Conservation (phyloP, 371 early-diverging fungal species). For the Dentiscutata heterogama region DNA sequence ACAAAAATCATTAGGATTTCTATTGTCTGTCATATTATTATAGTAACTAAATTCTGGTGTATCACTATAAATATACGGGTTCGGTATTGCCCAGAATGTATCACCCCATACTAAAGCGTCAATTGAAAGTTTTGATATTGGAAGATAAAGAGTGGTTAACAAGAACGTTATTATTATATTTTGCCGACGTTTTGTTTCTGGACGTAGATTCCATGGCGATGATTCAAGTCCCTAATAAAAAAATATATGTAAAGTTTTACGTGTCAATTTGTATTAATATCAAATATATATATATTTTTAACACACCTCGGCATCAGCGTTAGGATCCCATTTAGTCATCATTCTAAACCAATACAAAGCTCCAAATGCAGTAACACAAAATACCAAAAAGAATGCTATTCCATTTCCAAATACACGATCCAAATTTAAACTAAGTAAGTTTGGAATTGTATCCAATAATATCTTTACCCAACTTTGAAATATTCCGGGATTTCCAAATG, state of each 20-base stretch:
- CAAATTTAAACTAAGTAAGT: constrained; percentile 60
- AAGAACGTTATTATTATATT: constrained; percentile 56
- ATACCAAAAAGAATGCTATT: constrained; percentile 57
- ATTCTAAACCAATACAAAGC: constrained; percentile 58
- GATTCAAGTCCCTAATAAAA: constrained; percentile 33
- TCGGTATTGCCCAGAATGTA: constrained; percentile 65
- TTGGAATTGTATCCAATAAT: constrained; percentile 55
- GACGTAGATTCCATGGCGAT: constrained; percentile 35
- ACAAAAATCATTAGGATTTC: constrained; percentile 59
- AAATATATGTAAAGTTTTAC: background rate
- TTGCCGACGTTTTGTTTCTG: constrained; percentile 16
- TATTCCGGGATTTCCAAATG: constrained; percentile 47
- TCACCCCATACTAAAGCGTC: constrained; percentile 69
- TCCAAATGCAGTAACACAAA: constrained; percentile 51
- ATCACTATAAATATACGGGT: constrained; percentile 61
- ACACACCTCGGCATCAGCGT: constrained; percentile 51
- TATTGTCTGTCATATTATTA: constrained; percentile 50
- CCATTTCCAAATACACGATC: constrained; percentile 61
- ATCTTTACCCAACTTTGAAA: constrained; percentile 56
- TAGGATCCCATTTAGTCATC: constrained; percentile 53
- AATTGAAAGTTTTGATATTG: constrained; percentile 64
- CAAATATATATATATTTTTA: no score
- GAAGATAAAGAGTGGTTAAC: constrained; percentile 67
- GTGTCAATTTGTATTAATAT: background rate
- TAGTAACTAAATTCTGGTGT: constrained; percentile 50